Evolutionary conservation across 208 protist species (phyloP).

Genomic region (Acanthamoeba divionensis): DNA sequence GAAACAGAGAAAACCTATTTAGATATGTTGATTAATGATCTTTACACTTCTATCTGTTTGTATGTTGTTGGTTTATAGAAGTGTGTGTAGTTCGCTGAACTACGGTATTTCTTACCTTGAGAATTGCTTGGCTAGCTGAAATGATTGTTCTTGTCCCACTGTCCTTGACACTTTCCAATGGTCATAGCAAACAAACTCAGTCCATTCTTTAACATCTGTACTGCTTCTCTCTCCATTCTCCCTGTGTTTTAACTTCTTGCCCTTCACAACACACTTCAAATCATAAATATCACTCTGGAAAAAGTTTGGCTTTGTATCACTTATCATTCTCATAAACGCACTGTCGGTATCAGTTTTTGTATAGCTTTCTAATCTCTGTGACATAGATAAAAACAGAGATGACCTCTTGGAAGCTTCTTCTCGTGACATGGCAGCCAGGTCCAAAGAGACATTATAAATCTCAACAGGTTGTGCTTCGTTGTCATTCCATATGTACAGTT

Average conservation of each 20-base stretch:
- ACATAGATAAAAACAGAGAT: neutral
- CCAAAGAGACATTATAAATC: neutral
- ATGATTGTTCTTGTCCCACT: neutral
- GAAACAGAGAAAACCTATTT: neutral
- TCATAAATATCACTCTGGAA: slow-evolving; percentile 5
- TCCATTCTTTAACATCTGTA: neutral
- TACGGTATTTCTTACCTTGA: too few relatives aligned
- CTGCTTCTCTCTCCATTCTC: neutral
- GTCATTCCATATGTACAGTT: neutral
- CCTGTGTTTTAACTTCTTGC: neutral
- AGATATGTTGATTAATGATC: neutral
- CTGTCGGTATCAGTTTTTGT: neutral
- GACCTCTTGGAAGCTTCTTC: neutral
- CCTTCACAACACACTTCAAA: neutral
- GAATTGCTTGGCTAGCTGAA: slow-evolving; percentile 3
- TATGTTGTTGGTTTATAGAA: neutral
- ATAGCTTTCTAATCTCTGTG: neutral
- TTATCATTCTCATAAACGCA: neutral
- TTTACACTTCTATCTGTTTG: too few relatives aligned
- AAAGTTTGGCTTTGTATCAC: neutral
- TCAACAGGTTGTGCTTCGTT: neutral
- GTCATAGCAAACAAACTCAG: neutral
- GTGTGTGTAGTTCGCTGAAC: neutral
- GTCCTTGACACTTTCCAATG: neutral
- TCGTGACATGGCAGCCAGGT: neutral